Conservation (phyloP, 1,139 yeast genomes). For the Pichia sp. region DNA sequence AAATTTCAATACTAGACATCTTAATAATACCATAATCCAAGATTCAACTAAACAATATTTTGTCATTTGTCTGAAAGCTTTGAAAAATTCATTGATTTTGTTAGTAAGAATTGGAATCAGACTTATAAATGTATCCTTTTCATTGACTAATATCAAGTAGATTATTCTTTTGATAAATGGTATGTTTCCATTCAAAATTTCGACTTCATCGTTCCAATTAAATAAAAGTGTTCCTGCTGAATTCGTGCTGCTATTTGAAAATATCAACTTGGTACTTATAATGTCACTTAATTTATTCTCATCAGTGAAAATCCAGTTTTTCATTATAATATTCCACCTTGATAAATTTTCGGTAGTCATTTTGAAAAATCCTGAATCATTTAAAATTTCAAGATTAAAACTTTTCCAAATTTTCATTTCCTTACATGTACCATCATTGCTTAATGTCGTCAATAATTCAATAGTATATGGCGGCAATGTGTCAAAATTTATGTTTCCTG, state of each 20-base stretch:
- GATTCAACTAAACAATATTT: constrained; percentile 31
- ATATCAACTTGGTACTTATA: constrained; percentile 41
- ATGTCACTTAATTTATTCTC: constrained; percentile 56
- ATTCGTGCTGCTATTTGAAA: constrained; percentile 30
- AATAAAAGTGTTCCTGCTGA: constrained; percentile 46
- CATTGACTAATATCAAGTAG: constrained; percentile 55
- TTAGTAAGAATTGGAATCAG: constrained; percentile 44
- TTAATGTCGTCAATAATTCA: constrained; percentile 30
- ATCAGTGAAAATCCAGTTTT: constrained; percentile 52
- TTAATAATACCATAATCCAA: constrained; percentile 51
- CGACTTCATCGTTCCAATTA: constrained; percentile 69
- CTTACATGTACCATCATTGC: constrained; percentile 34
- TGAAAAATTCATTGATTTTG: constrained; percentile 42
- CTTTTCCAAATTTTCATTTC: constrained; percentile 46
- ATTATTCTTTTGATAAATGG: constrained; percentile 47
- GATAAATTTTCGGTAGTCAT: constrained; percentile 22
- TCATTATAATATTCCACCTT: constrained; percentile 49
- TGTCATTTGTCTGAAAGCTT: constrained; percentile 23
- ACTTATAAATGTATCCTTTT: constrained; percentile 48
- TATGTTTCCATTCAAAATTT: constrained; percentile 35
- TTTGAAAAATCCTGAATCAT: constrained; percentile 43
- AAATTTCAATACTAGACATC: constrained; percentile 58
- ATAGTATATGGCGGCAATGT: constrained; percentile 34
- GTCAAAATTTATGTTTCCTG: constrained; percentile 29
- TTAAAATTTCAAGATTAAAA: constrained; percentile 45